phyloP scores from a whole-genome alignment of 176 grass and related monocot genomes.

The Tillandsia fasciculata region DNA sequence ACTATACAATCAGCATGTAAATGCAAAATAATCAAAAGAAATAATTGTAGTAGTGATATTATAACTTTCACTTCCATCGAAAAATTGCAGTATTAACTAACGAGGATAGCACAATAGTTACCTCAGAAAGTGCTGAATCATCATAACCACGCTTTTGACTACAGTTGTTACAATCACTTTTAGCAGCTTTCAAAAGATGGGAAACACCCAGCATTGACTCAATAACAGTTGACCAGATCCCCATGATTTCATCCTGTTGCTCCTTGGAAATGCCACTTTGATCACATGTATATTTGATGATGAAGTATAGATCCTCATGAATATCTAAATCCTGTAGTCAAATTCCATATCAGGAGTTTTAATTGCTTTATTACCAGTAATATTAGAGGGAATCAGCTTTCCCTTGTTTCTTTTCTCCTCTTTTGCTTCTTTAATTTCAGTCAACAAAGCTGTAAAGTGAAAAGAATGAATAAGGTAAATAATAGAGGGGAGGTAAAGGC shows the following conservation, averaged over 20 bases:
- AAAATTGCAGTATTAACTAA: too few species aligned
- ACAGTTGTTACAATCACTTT: not conserved
- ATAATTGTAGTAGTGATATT: too few species aligned
- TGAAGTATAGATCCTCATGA: conserved; percentile 12
- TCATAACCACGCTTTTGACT: not conserved
- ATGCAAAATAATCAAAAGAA: too few species aligned
- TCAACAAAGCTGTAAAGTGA: conserved; percentile 9
- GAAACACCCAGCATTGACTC: conserved; percentile 12
- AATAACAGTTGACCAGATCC: conserved; percentile 13
- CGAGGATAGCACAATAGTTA: too few species aligned
- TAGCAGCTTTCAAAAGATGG: not conserved
- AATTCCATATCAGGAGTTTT: conserved; percentile 10
- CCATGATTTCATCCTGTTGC: conserved; percentile 5
- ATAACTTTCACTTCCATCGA: too few species aligned
- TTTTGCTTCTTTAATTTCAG: conserved; percentile 9
- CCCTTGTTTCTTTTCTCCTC: not conserved
- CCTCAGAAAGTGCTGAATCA: too few species aligned
- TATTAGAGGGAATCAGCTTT: not conserved
- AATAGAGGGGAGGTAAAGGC: not conserved
- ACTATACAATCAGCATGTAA: too few species aligned
- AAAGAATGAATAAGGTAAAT: not conserved
- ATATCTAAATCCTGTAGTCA: conserved; percentile 13
- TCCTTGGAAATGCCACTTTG: not conserved
- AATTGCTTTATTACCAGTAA: not conserved
- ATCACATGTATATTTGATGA: conserved; percentile 1